phyloP scores from a whole-genome alignment of 495 filamentous ascomycete genomes.

The Melanomma pulvis-pyrius region DNA sequence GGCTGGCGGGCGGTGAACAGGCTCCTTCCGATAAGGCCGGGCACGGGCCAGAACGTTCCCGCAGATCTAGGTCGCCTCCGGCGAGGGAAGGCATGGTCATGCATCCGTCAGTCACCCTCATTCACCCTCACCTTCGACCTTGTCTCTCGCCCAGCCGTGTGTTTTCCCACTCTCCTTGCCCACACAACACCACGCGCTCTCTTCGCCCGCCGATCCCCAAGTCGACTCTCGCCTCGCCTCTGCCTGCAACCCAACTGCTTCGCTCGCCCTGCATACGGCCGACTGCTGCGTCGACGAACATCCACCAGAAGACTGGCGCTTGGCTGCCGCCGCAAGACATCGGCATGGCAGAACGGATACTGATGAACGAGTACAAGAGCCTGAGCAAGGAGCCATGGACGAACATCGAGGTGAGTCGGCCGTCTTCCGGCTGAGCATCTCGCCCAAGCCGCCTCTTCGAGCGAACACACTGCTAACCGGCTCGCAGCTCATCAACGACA shows the following conservation, averaged over 20 bases:
- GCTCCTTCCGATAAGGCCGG: conserved; percentile 19
- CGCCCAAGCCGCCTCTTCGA: neutral
- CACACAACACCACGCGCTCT: neutral
- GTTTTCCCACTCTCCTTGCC: neutral
- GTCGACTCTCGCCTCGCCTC: neutral
- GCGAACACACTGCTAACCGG: conserved; percentile 41
- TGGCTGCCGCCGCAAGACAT: conserved; percentile 14
- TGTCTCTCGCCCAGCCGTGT: neutral
- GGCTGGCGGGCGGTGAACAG: conserved; percentile 4
- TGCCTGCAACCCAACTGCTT: neutral
- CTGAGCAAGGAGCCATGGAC: conserved; percentile 91
- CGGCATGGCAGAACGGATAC: conserved; percentile 68
- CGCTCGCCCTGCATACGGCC: neutral
- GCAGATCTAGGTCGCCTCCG: neutral
- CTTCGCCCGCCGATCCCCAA: neutral
- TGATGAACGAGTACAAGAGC: conserved; percentile 86
- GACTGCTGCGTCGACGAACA: neutral
- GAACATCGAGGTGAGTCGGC: conserved; percentile 70
- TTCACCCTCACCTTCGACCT: neutral
- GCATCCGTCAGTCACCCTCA: conserved; percentile 5
- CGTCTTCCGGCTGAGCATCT: neutral
- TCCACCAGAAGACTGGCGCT: neutral
- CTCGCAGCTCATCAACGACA: conserved; percentile 64
- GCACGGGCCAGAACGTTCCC: neutral
- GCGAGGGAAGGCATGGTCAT: conserved; percentile 6